These are phyloP conservation scores for Orbilia quercus DNA, from an alignment of 2,329 filamentous ascomycete species.

Conservation along the genomic window DNA sequence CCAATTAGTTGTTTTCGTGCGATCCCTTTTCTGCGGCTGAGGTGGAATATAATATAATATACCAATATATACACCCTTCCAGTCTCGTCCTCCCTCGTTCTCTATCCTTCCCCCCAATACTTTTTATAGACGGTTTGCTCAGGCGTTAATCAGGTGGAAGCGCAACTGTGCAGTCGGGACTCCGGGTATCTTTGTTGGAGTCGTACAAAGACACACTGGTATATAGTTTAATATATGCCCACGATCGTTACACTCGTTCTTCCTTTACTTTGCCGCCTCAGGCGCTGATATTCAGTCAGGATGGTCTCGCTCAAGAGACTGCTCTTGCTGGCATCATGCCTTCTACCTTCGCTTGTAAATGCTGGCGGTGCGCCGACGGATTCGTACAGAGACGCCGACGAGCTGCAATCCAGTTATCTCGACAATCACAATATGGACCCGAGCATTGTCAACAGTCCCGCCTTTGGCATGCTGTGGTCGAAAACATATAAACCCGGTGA, in stretches of 20 bases:
- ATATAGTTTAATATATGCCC: conserved; percentile 27
- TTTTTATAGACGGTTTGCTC: conserved; percentile 7
- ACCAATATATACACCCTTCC: conserved; percentile 27
- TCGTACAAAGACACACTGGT: conserved; percentile 3
- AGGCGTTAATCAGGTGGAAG: conserved; percentile 25
- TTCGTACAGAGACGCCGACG: conserved; percentile 61
- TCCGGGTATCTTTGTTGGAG: conserved; percentile 12
- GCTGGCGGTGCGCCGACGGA: conserved; percentile 58
- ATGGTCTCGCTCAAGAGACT: conserved; percentile 51
- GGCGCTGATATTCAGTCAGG: conserved; percentile 32
- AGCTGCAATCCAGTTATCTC: conserved; percentile 63
- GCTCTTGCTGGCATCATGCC: conserved; percentile 42
- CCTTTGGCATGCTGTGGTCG: conserved; percentile 62
- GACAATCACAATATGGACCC: conserved; percentile 65
- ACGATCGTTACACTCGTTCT: conserved; percentile 36
- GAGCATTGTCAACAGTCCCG: conserved; percentile 61
- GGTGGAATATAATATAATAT: no score
- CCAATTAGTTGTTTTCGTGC: conserved; percentile 23
- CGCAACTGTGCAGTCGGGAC: conserved; percentile 6
- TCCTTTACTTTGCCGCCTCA: conserved; percentile 13
- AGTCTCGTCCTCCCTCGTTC: conserved; percentile 5
- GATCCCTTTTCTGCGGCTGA: conserved; percentile 20
- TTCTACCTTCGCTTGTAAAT: conserved; percentile 35
- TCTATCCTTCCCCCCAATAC: conserved; percentile 9
- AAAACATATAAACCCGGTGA: conserved; percentile 48